These are phyloP conservation scores for Globisporangium sylvaticum DNA, from an alignment of 352 stramenopile species.

Conservation along the genomic window DNA sequence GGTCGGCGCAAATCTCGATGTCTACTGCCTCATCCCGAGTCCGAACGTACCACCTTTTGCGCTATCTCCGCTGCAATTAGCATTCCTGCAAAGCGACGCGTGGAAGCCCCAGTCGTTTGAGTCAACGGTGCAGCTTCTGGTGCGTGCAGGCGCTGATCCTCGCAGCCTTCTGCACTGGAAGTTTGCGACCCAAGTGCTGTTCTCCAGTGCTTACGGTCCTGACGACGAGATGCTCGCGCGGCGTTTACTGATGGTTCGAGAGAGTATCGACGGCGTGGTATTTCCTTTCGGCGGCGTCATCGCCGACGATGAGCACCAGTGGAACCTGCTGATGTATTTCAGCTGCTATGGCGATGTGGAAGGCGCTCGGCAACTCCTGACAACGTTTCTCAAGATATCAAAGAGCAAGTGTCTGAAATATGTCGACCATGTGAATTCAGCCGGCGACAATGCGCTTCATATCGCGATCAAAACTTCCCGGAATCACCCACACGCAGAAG, in stretches of 20 bases:
- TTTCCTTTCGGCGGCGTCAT: conserved; percentile 26
- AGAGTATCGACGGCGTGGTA: conserved; percentile 23
- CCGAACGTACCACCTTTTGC: conserved; percentile 16
- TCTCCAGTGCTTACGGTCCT: conserved; percentile 18
- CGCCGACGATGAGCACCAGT: conserved; percentile 40
- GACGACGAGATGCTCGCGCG: conserved; percentile 22
- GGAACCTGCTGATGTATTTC: conserved; percentile 73
- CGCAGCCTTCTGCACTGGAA: conserved; percentile 49
- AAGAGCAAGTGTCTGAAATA: conserved; percentile 30
- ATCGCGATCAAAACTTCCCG: conserved; percentile 52
- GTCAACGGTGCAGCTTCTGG: conserved; percentile 33
- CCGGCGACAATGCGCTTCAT: conserved; percentile 65
- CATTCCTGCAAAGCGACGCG: conserved; percentile 22
- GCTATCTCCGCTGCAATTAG: conserved; percentile 50
- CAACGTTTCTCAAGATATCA: conserved; percentile 9
- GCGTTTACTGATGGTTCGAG: conserved; percentile 28
- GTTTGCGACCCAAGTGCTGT: conserved; percentile 51
- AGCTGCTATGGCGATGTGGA: conserved; percentile 46
- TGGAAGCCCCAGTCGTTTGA: conserved; percentile 20
- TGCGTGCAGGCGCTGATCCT: conserved; percentile 38
- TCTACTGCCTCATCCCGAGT: conserved; percentile 33
- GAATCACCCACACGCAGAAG: conserved; percentile 14
- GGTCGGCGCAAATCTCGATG: conserved; percentile 49
- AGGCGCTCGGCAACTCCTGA: conserved; percentile 32
- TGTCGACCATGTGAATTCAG: conserved; percentile 55